Conservation (phyloP, 225 moss, liverwort and hornwort species). For the Ulota crispa region DNA sequence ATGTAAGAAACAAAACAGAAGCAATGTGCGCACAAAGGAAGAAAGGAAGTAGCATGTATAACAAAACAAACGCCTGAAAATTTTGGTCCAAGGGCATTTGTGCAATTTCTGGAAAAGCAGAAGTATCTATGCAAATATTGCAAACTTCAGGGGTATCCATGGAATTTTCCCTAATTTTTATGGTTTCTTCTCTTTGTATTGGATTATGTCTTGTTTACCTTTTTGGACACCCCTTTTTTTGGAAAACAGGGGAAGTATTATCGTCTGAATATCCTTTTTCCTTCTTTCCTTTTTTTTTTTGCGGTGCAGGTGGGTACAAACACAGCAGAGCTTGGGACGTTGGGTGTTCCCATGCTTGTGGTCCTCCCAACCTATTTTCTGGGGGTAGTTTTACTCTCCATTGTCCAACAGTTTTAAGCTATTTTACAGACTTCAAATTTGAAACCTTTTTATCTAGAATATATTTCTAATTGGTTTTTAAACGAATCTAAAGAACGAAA, state of each 20-base stretch:
- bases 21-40: no score
- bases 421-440: not conserved
- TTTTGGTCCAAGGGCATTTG: no score
- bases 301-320: slow-evolving; percentile 77
- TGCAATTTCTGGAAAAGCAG: no score
- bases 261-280: not conserved
- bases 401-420: not conserved
- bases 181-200: no score
- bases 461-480: not conserved
- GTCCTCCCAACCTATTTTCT: slow-evolving; percentile 79
- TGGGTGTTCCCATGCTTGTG: slow-evolving; percentile 89
- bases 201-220: no score
- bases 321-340: slow-evolving; percentile 81
- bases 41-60: no score
- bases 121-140: no score
- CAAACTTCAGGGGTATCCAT: no score
- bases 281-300: not conserved
- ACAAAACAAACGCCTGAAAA: no score
- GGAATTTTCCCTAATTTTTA: no score
- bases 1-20: no score
- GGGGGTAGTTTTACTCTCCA: slow-evolving; percentile 45
- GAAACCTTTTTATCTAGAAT: not conserved
- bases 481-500: not conserved
- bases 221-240: not conserved
- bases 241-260: not conserved